Conservation (phyloP, 306 rosid genomes). For the Cicer yamashitae region DNA sequence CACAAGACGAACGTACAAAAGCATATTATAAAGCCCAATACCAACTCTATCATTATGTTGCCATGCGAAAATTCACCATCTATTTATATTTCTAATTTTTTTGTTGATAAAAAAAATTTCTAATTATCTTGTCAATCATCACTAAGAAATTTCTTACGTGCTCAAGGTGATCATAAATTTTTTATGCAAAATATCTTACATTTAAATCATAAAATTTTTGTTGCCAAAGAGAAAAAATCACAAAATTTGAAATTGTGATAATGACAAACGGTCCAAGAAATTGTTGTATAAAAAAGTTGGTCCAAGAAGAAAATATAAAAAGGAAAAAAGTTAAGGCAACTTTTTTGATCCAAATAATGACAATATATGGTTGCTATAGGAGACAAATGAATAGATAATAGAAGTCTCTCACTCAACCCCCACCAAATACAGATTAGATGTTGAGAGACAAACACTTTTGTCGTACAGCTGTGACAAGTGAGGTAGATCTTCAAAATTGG, state of each 20-base stretch:
- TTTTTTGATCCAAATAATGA: conserved; percentile 40
- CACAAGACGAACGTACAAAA: conserved; percentile 12
- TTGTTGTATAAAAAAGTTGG: conserved; percentile 20
- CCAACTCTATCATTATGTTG: too few relatives aligned
- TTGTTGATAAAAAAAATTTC: background rate
- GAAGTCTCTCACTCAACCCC: conserved; percentile 14
- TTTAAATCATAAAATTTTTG: background rate
- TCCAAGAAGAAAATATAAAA: conserved; percentile 36
- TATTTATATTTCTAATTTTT: background rate
- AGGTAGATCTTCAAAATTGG: background rate
- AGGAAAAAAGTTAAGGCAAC: conserved; percentile 39
- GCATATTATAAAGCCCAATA: too few relatives aligned
- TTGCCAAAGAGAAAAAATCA: background rate
- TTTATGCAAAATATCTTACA: background rate
- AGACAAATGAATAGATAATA: conserved; percentile 43
- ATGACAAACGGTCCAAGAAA: conserved; percentile 29
- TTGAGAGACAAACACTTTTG: conserved; percentile 44
- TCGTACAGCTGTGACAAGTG: conserved; percentile 45
- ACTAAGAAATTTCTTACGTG: background rate
- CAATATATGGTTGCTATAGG: conserved; percentile 31
- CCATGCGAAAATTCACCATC: too few relatives aligned
- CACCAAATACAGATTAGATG: conserved; percentile 39
- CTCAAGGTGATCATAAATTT: background rate
- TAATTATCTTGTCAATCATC: background rate
- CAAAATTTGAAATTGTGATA: background rate